Evolutionary conservation across 2,329 filamentous ascomycete genomes (phyloP).

Genomic region (Xenoacremonium recifei): DNA sequence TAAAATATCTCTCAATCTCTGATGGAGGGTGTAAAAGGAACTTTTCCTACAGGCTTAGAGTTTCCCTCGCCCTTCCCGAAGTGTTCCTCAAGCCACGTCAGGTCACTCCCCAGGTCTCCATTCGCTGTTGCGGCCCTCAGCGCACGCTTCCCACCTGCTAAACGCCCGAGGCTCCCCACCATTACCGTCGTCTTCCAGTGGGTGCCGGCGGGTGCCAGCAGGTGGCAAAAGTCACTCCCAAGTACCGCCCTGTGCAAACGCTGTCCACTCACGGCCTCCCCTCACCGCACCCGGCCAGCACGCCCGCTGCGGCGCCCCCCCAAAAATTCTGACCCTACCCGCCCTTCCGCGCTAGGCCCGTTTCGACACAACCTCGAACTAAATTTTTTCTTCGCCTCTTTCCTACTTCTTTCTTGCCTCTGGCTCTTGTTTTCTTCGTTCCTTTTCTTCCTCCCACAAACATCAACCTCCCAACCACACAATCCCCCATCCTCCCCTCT

Average conservation of each 20-base stretch:
- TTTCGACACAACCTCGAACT: conserved; percentile 29
- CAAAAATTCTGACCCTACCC: conserved; percentile 25
- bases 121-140: conserved; percentile 1
- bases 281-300: conserved; percentile 19
- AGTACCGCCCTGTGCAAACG: conserved; percentile 15
- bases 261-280: conserved; percentile 26
- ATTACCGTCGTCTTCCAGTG: too few species aligned
- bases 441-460: conserved; percentile 34
- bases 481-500: conserved; percentile 27
- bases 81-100: conserved; percentile 26
- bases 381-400: conserved; percentile 37
- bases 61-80: conserved; percentile 10
- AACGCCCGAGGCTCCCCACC: conserved; percentile 20
- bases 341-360: conserved; percentile 28
- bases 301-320: conserved; percentile 2
- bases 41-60: too few species aligned
- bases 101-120: conserved; percentile 11
- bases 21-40: too few species aligned
- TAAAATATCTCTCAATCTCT: too few species aligned
- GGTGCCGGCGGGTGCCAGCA: too few species aligned
- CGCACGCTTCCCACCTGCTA: not conserved
- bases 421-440: conserved; percentile 23
- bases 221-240: conserved; percentile 25
- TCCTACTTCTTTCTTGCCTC: conserved; percentile 31
- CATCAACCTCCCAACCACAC: conserved; percentile 28